A percentile compares a stretch with the other conserved stretches of the same genome.
These are phyloP conservation scores for Magnolia officinalis DNA, from an alignment of 164 flowering plant species.

Conservation along the genomic window DNA sequence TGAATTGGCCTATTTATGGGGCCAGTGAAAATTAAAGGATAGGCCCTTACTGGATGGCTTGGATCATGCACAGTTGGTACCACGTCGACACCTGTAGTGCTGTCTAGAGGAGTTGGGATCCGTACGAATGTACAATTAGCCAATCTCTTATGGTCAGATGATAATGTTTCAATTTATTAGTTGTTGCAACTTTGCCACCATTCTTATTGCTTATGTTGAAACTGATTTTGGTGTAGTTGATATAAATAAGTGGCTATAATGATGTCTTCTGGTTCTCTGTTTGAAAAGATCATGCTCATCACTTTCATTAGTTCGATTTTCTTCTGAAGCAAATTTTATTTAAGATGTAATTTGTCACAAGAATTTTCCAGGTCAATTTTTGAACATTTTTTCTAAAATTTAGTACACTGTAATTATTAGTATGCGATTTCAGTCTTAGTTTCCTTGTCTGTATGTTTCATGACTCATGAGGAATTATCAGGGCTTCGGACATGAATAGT, in stretches of 20 bases:
- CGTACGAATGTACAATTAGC: no score
- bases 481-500: no score
- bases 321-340: neutral
- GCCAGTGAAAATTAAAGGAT: neutral
- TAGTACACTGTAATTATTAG: no score
- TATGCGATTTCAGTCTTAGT: no score
- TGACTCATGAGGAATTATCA: no score
- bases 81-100: no score
- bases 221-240: slow-evolving; percentile 1
- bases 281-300: neutral
- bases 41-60: neutral
- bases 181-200: slow-evolving; percentile 6
- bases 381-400: neutral
- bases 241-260: neutral
- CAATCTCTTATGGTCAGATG: no score
- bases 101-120: no score
- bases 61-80: neutral
- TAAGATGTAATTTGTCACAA: neutral
- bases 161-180: neutral
- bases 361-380: neutral
- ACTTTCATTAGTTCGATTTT: neutral
- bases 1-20: neutral
- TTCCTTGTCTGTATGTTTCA: no score
- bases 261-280: neutral
- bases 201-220: neutral